phyloP scores from a whole-genome alignment of 139 green algal species.

The Chlamydomonas incerta region DNA sequence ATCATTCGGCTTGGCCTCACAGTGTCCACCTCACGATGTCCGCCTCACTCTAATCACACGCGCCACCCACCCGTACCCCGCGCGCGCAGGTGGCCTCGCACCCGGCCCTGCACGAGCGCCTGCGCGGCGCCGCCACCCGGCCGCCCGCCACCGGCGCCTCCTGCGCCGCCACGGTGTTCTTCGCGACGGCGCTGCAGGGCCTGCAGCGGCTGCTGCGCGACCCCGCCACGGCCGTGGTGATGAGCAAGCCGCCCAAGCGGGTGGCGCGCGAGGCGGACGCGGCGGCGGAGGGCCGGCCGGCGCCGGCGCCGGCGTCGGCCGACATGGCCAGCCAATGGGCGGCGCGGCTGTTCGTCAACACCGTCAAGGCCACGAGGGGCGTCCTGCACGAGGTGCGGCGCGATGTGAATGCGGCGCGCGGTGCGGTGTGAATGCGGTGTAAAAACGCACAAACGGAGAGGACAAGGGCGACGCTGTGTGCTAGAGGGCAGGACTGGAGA shows the following conservation, averaged over 20 bases:
- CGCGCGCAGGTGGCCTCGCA: no score
- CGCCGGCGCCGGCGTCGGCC: not conserved
- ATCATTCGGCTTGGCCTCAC: no score
- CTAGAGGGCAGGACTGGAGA: no score
- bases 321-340: not conserved
- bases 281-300: not conserved
- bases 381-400: conserved; percentile 9
- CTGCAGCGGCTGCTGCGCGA: conserved; percentile 16
- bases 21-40: no score
- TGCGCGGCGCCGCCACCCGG: not conserved
- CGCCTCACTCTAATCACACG: no score
- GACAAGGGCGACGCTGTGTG: not conserved
- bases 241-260: not conserved
- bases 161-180: not conserved
- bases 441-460: no score
- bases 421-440: no score
- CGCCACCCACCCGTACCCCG: no score
- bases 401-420: not conserved
- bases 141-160: not conserved
- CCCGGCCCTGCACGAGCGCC: no score
- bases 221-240: not conserved
- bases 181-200: not conserved
- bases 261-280: not conserved
- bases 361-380: not conserved
- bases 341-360: not conserved